Evolutionary conservation across 495 filamentous ascomycete species (phyloP).

Genomic region (Apiosordaria backusii): DNA sequence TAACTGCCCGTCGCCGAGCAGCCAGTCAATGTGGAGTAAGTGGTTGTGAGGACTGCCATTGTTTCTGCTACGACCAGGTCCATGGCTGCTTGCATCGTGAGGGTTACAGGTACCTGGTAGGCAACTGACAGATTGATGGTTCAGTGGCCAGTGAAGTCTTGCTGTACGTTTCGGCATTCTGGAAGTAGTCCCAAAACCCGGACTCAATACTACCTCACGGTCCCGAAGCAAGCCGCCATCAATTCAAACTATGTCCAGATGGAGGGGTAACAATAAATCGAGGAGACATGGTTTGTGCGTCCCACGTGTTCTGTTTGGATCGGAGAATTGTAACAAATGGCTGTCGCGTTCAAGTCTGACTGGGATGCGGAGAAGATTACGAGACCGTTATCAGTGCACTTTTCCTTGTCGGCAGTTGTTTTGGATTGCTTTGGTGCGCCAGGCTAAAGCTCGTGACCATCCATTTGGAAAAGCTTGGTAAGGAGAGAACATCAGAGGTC

Average conservation of each 20-base stretch:
- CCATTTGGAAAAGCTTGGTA: slow-evolving; percentile 6
- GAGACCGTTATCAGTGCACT: slow-evolving; percentile 8
- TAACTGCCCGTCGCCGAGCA: not conserved
- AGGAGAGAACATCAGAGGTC: not conserved
- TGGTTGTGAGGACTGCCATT: not conserved
- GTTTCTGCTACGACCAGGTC: not conserved
- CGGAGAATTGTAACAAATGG: not conserved
- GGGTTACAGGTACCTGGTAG: not conserved
- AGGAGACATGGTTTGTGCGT: not conserved
- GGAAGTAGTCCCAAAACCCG: slow-evolving; percentile 9
- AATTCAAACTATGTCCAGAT: not conserved
- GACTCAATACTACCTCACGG: not conserved
- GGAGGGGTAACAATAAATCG: not conserved
- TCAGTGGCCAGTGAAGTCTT: not conserved
- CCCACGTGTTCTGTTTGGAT: not conserved
- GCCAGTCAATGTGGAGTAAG: not conserved
- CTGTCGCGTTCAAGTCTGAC: not conserved
- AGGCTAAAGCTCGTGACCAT: slow-evolving; percentile 7
- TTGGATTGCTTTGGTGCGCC: not conserved
- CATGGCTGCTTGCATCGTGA: not conserved
- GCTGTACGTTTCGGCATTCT: slow-evolving; percentile 2
- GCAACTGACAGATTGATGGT: not conserved
- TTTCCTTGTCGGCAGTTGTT: slow-evolving; percentile 12
- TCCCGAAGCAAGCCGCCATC: not conserved
- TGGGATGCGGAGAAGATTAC: slow-evolving; percentile 10